Evolutionary conservation across 305 asterid species (phyloP).

Genomic region (Ilex paraguariensis): DNA sequence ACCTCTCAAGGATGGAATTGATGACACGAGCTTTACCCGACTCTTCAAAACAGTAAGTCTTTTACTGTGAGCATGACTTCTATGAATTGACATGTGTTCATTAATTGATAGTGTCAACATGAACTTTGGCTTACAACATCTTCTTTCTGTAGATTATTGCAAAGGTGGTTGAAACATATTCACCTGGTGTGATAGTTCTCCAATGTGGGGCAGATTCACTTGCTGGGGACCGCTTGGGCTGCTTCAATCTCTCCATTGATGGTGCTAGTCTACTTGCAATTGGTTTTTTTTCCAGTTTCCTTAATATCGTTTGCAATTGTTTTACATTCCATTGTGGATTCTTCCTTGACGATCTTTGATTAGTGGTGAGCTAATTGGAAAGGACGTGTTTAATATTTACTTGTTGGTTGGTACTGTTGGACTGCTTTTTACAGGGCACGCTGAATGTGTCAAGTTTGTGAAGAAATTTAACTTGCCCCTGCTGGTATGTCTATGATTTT

Average conservation of each 20-base stretch:
- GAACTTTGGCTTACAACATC: conserved; percentile 16
- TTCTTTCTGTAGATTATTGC: conserved; percentile 58
- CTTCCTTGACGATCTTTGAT: neutral
- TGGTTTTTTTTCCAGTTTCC: conserved; percentile 19
- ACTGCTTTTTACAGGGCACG: conserved; percentile 69
- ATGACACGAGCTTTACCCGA: conserved; percentile 78
- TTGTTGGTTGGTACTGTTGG: conserved; percentile 1
- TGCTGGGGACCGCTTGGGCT: conserved; percentile 97
- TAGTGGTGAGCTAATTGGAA: neutral
- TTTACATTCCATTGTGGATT: conserved; percentile 6
- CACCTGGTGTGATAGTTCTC: conserved; percentile 94
- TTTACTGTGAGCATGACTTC: neutral
- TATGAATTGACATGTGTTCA: neutral
- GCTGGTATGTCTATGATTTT: conserved; percentile 53
- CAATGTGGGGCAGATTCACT: conserved; percentile 99
- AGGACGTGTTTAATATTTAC: conserved; percentile 1
- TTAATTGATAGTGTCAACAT: neutral
- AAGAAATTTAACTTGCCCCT: conserved; percentile 90
- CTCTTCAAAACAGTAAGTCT: conserved; percentile 78
- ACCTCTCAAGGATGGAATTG: conserved; percentile 94
- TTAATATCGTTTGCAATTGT: conserved; percentile 1
- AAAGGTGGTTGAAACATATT: conserved; percentile 86
- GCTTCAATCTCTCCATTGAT: conserved; percentile 98
- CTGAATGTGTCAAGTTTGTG: conserved; percentile 93
- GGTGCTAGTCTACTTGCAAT: conserved; percentile 63